Evolutionary conservation across 371 early-diverging fungal species (phyloP).

Genomic region (Apophysomyces trapeziformis): DNA sequence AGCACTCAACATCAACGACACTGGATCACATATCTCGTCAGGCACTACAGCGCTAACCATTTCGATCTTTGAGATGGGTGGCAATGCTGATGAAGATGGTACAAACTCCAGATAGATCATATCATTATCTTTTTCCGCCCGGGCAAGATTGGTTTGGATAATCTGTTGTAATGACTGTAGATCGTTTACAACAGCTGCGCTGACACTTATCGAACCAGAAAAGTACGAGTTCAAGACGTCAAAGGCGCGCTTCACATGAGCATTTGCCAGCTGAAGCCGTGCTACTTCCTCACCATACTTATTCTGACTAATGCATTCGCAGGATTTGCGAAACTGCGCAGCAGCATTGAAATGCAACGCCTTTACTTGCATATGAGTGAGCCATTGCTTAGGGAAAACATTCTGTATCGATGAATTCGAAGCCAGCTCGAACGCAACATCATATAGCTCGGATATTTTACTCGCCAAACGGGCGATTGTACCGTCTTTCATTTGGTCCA

Average conservation of each 20-base stretch:
- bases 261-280: conserved; percentile 66
- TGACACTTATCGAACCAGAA: conserved; percentile 17
- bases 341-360: conserved; percentile 72
- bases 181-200: conserved; percentile 42
- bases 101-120: conserved; percentile 83
- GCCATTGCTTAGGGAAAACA: conserved; percentile 59
- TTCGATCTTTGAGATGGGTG: conserved; percentile 63
- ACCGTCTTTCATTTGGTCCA: conserved; percentile 77
- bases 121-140: conserved; percentile 91
- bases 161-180: conserved; percentile 58
- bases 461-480: conserved; percentile 78
- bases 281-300: conserved; percentile 88
- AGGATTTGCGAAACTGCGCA: conserved; percentile 77
- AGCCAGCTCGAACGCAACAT: conserved; percentile 65
- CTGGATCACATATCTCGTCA: conserved; percentile 43
- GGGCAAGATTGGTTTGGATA: conserved; percentile 61
- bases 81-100: conserved; percentile 63
- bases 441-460: conserved; percentile 74
- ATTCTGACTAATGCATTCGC: conserved; percentile 69
- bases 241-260: conserved; percentile 38
- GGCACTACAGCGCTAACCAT: conserved; percentile 70
- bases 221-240: conserved; percentile 31
- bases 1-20: conserved; percentile 52
- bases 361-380: conserved; percentile 71
- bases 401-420: conserved; percentile 53